Percentiles rank a stretch among this genome's conserved stretches.
Evolutionary conservation across 768 basidiomycete species (phyloP).

Genomic region (Galerina marginata): DNA sequence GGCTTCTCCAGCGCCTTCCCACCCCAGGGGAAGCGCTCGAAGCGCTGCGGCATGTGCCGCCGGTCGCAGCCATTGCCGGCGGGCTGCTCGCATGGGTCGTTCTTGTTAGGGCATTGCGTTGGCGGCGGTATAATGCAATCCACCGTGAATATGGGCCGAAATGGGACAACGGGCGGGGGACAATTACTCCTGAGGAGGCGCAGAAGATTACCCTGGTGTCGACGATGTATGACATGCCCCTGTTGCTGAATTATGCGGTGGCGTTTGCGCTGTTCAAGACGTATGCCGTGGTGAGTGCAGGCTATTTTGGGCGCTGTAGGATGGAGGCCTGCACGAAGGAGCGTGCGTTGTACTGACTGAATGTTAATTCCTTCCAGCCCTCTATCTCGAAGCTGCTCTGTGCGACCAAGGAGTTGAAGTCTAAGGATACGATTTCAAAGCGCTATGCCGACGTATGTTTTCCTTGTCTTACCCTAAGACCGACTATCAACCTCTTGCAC

Average conservation of each 20-base stretch:
- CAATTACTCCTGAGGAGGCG: constrained; percentile 50
- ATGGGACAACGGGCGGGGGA: constrained; percentile 25
- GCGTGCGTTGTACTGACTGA: not conserved
- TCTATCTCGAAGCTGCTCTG: constrained; percentile 49
- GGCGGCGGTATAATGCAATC: constrained; percentile 46
- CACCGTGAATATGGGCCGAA: constrained; percentile 45
- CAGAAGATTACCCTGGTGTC: constrained; percentile 45
- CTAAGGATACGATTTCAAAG: constrained; percentile 40
- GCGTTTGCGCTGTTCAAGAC: constrained; percentile 61
- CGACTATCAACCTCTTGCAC: not conserved
- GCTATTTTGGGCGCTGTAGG: not conserved
- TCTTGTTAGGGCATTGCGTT: constrained; percentile 45
- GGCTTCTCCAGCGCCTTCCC: not conserved
- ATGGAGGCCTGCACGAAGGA: not conserved
- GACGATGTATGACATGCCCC: constrained; percentile 50
- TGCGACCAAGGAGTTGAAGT: constrained; percentile 45
- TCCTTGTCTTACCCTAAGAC: not conserved
- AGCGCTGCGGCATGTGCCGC: not conserved
- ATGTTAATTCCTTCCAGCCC: constrained; percentile 35
- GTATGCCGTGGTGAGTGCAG: constrained; percentile 32
- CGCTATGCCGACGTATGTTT: constrained; percentile 55
- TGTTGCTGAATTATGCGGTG: constrained; percentile 42
- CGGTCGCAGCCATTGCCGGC: constrained; percentile 5
- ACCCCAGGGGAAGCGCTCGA: not conserved
- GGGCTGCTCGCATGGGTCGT: constrained; percentile 28